These are phyloP conservation scores for Tulasnella sp. DNA, from an alignment of 768 basidiomycete species.

Conservation along the genomic window DNA sequence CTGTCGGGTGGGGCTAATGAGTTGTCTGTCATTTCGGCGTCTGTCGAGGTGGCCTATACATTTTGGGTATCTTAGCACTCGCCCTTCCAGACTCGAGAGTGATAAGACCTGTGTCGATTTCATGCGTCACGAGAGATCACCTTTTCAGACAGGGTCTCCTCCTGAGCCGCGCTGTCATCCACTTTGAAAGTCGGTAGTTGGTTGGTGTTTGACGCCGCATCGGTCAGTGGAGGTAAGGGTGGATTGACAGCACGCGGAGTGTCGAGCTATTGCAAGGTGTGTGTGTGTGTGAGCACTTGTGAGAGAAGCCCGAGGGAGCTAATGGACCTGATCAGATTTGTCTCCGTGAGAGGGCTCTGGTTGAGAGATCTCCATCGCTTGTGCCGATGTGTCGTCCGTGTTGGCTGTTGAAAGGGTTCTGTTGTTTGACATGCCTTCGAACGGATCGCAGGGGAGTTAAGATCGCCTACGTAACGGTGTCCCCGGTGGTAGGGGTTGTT, in stretches of 20 bases:
- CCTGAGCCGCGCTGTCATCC: not conserved
- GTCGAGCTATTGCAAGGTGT: not conserved
- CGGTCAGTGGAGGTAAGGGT: not conserved
- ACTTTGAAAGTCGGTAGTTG: not conserved
- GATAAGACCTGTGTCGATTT: not conserved
- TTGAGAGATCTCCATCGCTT: not conserved
- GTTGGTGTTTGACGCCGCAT: not conserved
- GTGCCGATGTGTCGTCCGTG: not conserved
- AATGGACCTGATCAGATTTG: not conserved
- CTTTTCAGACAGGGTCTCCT: not conserved
- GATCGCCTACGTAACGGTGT: not conserved
- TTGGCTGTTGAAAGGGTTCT: not conserved
- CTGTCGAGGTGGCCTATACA: not conserved
- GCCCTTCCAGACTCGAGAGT: not conserved
- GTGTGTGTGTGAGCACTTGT: not conserved
- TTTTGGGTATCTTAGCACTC: not conserved
- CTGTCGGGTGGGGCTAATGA: not conserved
- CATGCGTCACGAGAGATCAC: not conserved
- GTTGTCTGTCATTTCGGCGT: not conserved
- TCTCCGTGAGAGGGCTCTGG: not conserved
- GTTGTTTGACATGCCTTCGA: not conserved
- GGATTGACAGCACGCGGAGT: not conserved
- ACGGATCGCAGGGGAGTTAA: not conserved
- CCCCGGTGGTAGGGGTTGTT: not conserved
- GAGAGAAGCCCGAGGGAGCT: not conserved